phyloP scores from a whole-genome alignment of 1,139 yeast species.

The Diutina scorzettiae region DNA sequence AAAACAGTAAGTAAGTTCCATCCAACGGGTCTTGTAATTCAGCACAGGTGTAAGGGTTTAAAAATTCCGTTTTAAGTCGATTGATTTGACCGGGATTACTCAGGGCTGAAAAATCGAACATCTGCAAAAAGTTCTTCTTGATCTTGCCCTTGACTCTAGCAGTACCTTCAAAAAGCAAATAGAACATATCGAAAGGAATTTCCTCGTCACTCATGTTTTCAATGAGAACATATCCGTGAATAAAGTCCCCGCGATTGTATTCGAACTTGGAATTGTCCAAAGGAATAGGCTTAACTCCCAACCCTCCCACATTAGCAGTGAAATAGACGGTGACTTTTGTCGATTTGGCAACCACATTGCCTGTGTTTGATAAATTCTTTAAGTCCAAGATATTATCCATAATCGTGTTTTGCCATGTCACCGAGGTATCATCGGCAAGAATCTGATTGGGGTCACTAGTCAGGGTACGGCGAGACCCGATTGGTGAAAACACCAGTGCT shows the following conservation, averaged over 20 bases:
- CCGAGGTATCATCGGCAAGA: conserved; percentile 23
- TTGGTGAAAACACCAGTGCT: not conserved
- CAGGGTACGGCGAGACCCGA: not conserved
- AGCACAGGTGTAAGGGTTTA: conserved; percentile 12
- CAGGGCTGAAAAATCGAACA: conserved; percentile 33
- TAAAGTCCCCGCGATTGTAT: conserved; percentile 40
- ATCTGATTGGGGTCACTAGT: conserved; percentile 8
- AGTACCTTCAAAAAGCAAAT: conserved; percentile 45
- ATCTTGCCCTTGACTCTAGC: conserved; percentile 12
- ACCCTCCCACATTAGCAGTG: conserved; percentile 25
- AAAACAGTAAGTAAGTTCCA: conserved; percentile 13
- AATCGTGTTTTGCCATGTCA: conserved; percentile 26
- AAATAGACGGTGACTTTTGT: conserved; percentile 20
- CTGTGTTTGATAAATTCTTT: conserved; percentile 21
- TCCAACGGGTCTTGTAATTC: conserved; percentile 18
- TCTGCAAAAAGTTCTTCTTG: conserved; percentile 22
- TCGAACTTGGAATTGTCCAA: conserved; percentile 28
- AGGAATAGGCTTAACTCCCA: conserved; percentile 17
- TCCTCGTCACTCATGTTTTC: conserved; percentile 27
- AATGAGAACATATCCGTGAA: conserved; percentile 42
- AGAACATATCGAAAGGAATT: conserved; percentile 43
- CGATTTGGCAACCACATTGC: conserved; percentile 17
- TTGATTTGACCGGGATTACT: conserved; percentile 22
- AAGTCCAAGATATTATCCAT: conserved; percentile 27
- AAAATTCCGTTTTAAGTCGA: conserved; percentile 16